Conservation (phyloP, 495 filamentous ascomycete genomes). For the Trichoderma asperelloides region DNA sequence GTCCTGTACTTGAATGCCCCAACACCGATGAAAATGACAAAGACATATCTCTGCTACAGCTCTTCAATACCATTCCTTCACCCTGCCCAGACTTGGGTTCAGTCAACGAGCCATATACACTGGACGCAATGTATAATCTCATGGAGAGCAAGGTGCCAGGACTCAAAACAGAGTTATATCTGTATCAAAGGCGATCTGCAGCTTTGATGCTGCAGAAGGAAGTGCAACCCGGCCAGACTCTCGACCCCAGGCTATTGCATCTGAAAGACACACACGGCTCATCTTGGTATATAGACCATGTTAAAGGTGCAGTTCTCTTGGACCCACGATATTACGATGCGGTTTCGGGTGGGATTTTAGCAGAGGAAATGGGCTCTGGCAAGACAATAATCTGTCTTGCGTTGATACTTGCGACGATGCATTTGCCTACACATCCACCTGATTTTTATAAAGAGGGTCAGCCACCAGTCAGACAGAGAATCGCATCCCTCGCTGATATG, state of each 20-base stretch:
- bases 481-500: slow-evolving; percentile 47
- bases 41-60: slow-evolving; percentile 57
- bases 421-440: slow-evolving; percentile 58
- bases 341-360: slow-evolving; percentile 67
- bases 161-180: slow-evolving; percentile 60
- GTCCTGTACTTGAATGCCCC: neutral
- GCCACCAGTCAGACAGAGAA: slow-evolving; percentile 12
- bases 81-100: slow-evolving; percentile 49
- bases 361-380: slow-evolving; percentile 63
- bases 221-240: slow-evolving; percentile 47
- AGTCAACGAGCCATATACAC: slow-evolving; percentile 47
- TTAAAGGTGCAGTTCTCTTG: slow-evolving; percentile 48
- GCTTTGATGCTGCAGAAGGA: slow-evolving; percentile 84
- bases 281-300: slow-evolving; percentile 64
- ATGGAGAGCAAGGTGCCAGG: slow-evolving; percentile 47
- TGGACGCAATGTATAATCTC: slow-evolving; percentile 53
- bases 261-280: slow-evolving; percentile 49
- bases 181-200: slow-evolving; percentile 74
- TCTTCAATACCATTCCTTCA: slow-evolving; percentile 79
- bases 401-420: slow-evolving; percentile 69
- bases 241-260: slow-evolving; percentile 64
- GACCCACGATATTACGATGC: slow-evolving; percentile 65
- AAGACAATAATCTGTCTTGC: slow-evolving; percentile 87
- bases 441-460: slow-evolving; percentile 17
- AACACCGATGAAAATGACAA: neutral